Base-by-base conservation (phyloP, 768 basidiomycete species). In the Hydnomerulius pinastri region DNA sequence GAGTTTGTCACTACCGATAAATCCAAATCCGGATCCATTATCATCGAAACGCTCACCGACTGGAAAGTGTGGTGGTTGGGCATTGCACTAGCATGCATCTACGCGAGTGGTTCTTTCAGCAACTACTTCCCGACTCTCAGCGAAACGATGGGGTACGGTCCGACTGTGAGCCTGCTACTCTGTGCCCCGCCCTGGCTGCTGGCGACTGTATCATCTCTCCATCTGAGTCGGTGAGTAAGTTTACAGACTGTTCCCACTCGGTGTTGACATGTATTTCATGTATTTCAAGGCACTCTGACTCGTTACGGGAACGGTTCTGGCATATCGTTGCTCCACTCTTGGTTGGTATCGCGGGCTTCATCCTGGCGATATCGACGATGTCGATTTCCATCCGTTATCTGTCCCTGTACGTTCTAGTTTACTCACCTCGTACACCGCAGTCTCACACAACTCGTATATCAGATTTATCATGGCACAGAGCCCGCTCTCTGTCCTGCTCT, bases 21-120 rank as follows among this genome's bases (percentile, higher is more conserved):
- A 27, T 40, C 62, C 10, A 71, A 68, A 4, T 68, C 13, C 12
- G 55, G 66, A 10, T 65, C 70, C 24, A 85, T 85, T 4, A 62
- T 90, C 5, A 50, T 64, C 6, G 59, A 82, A 55, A 83, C 87
- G 11, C 28, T 88, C 40, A 72, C 71, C 25, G 90, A 92, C 62
- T 83, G 84, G 85, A 86, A 82, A 66, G 85, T 91, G 20, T 92
- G 88, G 85, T 86, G 78, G 78, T 72, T 93, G 40, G 77, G 86
- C 15, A 50, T 87, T n/a, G 76, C 82, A 3, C 64, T 87, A 45
- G 79, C 77, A 9, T 77, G 77, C 51, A 74, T 81, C 65, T 38
- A 40, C 42, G 51, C 85, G 20, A 79, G 83, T 4, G 58, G 87
- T 23, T 82, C 80, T 3, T 90, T 90, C 75, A 85, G 86, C 63